Evolutionary conservation across 148 eudicot species (phyloP), one percentile per base, ranked within the genome.

Genomic region (Persicaria maculosa): DNA sequence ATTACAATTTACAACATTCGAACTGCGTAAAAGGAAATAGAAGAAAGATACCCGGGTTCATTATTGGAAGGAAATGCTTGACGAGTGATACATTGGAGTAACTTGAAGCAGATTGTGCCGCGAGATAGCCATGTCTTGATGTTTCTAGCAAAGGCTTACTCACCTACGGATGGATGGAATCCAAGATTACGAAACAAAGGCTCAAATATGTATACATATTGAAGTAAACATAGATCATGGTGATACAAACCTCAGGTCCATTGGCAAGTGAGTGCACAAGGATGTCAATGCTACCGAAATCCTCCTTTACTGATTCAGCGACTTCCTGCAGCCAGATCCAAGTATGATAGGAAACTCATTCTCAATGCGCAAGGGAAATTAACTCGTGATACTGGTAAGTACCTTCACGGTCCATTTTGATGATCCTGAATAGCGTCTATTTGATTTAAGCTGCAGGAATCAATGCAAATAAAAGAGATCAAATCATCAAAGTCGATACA

Each of bases 191-290:
- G 50, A 25, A 40, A 72, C n/a, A 53, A 53, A n/a, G 11, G 53
- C 17, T 43, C 44, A 25, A 14, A 36, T 22, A 8, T 4, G n/a
- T 2, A 53, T 57, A 1, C 16, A n/a, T 17, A 4, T 7, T 40
- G 16, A 44, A 44, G 11, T n/a, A 53, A 55, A 73, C 16, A 67
- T 47, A 43, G 11, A 17, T 74, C 22, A 52, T 52, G 61, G 47
- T 17, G 47, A 12, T 61, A 9, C 40, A 74, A 74, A 90, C 99
- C 99, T 95, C 97, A 15, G 97, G 97, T 72, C 93, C 97, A 86
- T 93, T 93, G 73, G 97, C 97, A 77, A 93, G 97, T 25, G 97
- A 93, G 78, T 93, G 97, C 78, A 93, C 97, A 76, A 93, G 96
- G 80, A 93, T 87, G 80, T 93, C 97, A 76, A 93, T 93, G 88